Conservation (phyloP, 2,329 filamentous ascomycete genomes). For the Tolypocladium pustulatum region DNA sequence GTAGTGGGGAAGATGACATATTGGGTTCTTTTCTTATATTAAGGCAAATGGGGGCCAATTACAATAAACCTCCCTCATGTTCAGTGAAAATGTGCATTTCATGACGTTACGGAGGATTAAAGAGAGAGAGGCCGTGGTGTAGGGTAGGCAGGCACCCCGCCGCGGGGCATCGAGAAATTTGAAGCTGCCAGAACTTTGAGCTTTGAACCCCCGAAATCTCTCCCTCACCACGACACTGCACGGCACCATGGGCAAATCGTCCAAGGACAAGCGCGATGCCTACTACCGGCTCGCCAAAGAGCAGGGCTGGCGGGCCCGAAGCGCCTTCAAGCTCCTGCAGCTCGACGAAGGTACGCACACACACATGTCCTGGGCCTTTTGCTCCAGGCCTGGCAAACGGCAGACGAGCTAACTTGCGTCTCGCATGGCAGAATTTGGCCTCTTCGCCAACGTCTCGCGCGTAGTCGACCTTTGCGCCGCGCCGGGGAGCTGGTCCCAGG, state of each 20-base stretch:
- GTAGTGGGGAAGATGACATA: too few species aligned
- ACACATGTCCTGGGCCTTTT: neutral
- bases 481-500: constrained; percentile 94
- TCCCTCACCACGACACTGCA: neutral
- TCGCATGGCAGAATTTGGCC: constrained; percentile 68
- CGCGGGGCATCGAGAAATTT: neutral
- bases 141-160: neutral
- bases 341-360: constrained; percentile 59
- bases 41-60: too few species aligned
- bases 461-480: constrained; percentile 95
- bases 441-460: constrained; percentile 80
- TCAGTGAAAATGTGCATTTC: too few species aligned
- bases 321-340: constrained; percentile 94
- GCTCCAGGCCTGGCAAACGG: neutral
- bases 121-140: neutral
- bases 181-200: neutral
- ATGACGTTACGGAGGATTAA: too few species aligned
- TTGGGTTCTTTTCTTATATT: too few species aligned
- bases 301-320: constrained; percentile 94
- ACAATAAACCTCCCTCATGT: too few species aligned
- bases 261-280: constrained; percentile 95
- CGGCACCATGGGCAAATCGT: constrained; percentile 77
- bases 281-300: constrained; percentile 98
- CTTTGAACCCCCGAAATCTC: neutral
- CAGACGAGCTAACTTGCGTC: constrained; percentile 3